Base-by-base conservation (phyloP, 345 rosid genomes). In the Limnanthes douglasii region DNA sequence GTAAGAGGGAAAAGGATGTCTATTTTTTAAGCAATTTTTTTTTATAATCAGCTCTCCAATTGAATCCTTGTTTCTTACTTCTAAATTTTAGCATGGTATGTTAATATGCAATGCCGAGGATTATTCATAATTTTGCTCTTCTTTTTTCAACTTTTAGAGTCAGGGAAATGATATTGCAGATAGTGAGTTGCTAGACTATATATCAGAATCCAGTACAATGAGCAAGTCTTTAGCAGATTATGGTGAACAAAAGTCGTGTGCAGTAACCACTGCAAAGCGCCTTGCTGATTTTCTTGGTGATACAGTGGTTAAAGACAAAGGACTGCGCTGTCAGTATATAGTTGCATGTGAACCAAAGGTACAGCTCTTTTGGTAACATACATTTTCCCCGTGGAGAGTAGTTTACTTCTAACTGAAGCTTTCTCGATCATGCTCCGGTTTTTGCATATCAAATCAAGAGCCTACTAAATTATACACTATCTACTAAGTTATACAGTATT, bases 131-230 rank as follows among this genome's bases (percentile, higher is more conserved):
- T 24, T 39, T 32, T 41, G 14, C 37, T 37, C 22, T 48, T 33
- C 12, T 35, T 34, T 53, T 50, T 31, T 37, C 22, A 8, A 36
- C 60, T 41, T 53, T 43, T 69, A 86, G 97, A 88, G 69, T 69
- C 86, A 76, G 61, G 97, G 97, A 39, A 69, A 57, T 42, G 90
- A 88, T 65, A 59, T 88, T 57, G 86, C 90, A 3, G 97, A 88
- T 26, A 68, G 86, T 54, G 97, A 88, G 63, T 65, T 88, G 69
- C 56, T 88, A 40, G 97, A 83, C 60, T 88, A 79, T 57, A 83
- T 88, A 61, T 83, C 97, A 34, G 97, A 88, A 62, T 88, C 97
- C 37, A 88, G 97, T 69, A 88, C 97, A 57, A 83, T 88, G 97
- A 88, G 97, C 81, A 88, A 79, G 60, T 83, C 97, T 16, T 62